These are phyloP conservation scores for Erodium moschatum DNA, from an alignment of 441 rosid species.

Conservation along the genomic window DNA sequence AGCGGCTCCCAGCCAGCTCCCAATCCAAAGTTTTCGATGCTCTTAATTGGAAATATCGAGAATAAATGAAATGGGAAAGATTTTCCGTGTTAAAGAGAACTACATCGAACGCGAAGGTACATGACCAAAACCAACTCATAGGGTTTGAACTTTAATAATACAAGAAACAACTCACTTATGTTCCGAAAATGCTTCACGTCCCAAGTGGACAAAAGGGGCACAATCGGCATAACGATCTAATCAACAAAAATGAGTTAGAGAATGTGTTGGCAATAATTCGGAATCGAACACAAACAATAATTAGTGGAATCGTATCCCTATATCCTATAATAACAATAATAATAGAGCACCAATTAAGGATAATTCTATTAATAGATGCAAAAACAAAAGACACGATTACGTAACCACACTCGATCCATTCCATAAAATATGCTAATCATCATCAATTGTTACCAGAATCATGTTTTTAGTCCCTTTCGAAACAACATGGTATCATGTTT, in stretches of 20 bases:
- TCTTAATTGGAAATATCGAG: no score
- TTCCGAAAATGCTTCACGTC: no score
- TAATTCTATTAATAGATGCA: constrained; percentile 12
- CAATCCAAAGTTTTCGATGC: no score
- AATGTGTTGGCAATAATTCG: constrained; percentile 31
- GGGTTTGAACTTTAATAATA: no score
- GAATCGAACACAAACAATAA: constrained; percentile 3
- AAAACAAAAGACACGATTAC: constrained; percentile 14
- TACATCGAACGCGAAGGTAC: no score
- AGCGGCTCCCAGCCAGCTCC: no score
- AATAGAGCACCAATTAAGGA: constrained; percentile 21
- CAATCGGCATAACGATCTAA: no score
- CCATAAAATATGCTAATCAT: neutral
- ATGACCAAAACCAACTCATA: no score
- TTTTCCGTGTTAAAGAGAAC: no score
- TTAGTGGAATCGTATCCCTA: constrained; percentile 29
- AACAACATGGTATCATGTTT: neutral
- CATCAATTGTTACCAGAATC: constrained; percentile 11
- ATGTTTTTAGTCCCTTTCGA: neutral
- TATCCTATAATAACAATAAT: constrained; percentile 10
- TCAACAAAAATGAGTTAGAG: constrained; percentile 10
- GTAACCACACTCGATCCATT: constrained; percentile 18
- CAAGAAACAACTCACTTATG: no score
- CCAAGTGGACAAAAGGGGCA: no score
- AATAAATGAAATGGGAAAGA: no score